Evolutionary conservation across 345 rosid species (phyloP), one percentile per base, ranked within the genome.

Genomic region (Brassica rapa): DNA sequence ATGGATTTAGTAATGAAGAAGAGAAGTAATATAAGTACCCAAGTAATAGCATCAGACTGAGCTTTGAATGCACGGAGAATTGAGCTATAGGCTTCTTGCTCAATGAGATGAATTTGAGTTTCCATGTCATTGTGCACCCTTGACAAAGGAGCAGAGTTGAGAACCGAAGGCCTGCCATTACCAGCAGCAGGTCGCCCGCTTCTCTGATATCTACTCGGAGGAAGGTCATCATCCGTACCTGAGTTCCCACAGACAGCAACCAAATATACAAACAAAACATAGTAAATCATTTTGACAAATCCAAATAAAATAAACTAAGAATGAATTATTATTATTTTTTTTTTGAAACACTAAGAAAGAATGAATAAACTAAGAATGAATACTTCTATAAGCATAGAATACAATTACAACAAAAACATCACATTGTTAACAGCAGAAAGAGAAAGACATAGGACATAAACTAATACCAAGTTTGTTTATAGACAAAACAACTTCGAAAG

Each of bases 141-240:
- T 70, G 97, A 87, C 64, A 87, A 81, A 9, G 88, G 82, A 60
- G 85, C 85, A 80, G 90, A 70, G 39, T 88, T 92, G 25, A 84
- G 83, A 70, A 77, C 86, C 66, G 86, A 86, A 78, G 98, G 79
- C 76, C 96, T 90, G 72, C 97, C 99, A 89, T 93, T 93, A 69
- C 93, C 96, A 55, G 93, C 96, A 55, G 93, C 79, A 62, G 89
- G 79, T 14, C 83, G 89, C 12, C 82, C 86, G 23, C 90, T 94
- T 86, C 95, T 79, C 77, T 88, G 99, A 82, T 85, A 96, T 87
- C 96, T 89, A 82, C 85, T 88, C 57, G 99, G 98, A 83, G 98
- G 99, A 53, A 95, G 89, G 81, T 90, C 99, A 81, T 93, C 99
- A 84, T 93, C 99, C 14, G 99, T 93, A 78, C 98, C 99, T 96